Conservation (phyloP, 176 grass and related monocot genomes). For the Lolium rigidum region DNA sequence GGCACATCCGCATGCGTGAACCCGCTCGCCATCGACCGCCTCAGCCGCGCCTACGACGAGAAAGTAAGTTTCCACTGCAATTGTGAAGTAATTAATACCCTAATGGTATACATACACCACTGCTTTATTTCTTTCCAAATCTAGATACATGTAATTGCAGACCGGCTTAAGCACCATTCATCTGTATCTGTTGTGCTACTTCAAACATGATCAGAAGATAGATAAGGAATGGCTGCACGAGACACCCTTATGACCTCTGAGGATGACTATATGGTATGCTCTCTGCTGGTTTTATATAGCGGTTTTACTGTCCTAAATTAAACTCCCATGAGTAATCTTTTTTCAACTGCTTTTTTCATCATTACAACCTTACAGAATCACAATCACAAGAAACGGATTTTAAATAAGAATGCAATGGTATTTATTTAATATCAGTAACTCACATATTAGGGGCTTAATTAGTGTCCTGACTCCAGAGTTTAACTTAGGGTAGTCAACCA, state of each 20-base stretch:
- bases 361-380: background rate
- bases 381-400: background rate
- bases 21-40: no score
- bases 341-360: background rate
- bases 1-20: no score
- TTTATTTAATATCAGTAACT: background rate
- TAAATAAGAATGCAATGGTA: background rate
- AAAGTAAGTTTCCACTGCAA: background rate
- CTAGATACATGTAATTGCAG: background rate
- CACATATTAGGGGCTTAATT: background rate
- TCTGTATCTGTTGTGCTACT: background rate
- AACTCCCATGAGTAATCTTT: background rate
- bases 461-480: background rate
- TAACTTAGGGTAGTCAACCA: background rate
- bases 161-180: background rate
- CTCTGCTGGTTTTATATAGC: background rate
- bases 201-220: background rate
- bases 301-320: background rate
- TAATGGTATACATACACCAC: background rate
- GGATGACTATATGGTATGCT: slow-evolving; percentile 75
- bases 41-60: no score
- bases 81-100: background rate
- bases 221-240: slow-evolving; percentile 47
- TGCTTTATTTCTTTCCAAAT: background rate
- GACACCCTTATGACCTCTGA: slow-evolving; percentile 42